These are phyloP conservation scores for Protoeuglena noctilucae DNA, from an alignment of 139 green algal genomes.

Conservation along the genomic window DNA sequence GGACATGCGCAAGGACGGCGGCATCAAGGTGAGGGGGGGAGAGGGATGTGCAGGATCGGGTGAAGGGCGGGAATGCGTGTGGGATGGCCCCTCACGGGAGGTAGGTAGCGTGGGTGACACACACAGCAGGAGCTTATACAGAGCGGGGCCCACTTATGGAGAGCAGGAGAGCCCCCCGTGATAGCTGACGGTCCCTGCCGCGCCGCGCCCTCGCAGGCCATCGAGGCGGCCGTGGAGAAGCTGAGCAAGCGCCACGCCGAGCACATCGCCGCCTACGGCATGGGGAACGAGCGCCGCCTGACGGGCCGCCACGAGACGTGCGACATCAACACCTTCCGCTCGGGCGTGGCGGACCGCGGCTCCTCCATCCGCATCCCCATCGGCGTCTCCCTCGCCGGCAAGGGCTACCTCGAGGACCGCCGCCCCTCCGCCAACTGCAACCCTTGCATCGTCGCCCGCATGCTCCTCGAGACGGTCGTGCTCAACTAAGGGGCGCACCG, in stretches of 20 bases:
- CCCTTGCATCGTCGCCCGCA: constrained; percentile 59
- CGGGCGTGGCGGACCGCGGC: constrained; percentile 66
- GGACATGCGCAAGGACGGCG: constrained; percentile 58
- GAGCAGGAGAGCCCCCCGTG: too few relatives aligned
- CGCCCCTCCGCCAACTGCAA: constrained; percentile 69
- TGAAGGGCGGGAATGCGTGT: too few relatives aligned
- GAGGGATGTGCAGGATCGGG: too few relatives aligned
- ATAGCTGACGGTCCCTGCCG: too few relatives aligned
- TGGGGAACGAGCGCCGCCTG: constrained; percentile 65
- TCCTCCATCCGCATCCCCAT: constrained; percentile 74
- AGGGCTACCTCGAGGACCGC: constrained; percentile 78
- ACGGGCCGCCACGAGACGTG: constrained; percentile 80
- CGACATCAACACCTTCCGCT: constrained; percentile 73
- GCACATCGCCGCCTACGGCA: constrained; percentile 77
- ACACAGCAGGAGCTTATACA: too few relatives aligned
- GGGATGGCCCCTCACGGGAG: too few relatives aligned
- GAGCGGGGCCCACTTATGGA: too few relatives aligned
- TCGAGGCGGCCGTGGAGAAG: constrained; percentile 59
- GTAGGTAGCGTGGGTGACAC: too few relatives aligned
- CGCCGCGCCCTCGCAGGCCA: constrained; percentile 16
- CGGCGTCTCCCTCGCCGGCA: constrained; percentile 54
- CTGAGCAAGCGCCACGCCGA: constrained; percentile 69
- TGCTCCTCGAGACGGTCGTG: constrained; percentile 61
- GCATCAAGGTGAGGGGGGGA: constrained; percentile 54
- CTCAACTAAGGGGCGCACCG: constrained; percentile 14